phyloP scores from a whole-genome alignment of 331 rosid genomes.

The Malus hybrid region DNA sequence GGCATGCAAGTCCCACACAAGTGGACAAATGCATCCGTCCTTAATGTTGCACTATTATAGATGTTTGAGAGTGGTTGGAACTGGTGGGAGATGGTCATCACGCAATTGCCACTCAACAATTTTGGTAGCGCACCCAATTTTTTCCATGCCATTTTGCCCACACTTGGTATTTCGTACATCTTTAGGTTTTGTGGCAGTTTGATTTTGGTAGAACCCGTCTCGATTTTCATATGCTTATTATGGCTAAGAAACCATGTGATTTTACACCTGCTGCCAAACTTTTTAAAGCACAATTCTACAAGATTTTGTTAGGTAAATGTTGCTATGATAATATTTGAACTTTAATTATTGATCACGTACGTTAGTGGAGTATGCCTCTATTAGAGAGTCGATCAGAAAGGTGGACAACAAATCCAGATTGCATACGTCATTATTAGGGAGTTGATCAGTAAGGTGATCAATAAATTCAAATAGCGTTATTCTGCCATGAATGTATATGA shows the following conservation, averaged over 20 bases:
- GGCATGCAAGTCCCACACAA: background rate
- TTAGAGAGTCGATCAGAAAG: too few species aligned
- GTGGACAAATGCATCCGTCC: background rate
- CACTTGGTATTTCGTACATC: conserved; percentile 4
- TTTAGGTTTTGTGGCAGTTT: background rate
- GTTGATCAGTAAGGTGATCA: too few species aligned
- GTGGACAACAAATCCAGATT: too few species aligned
- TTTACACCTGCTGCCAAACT: too few species aligned
- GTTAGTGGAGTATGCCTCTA: too few species aligned
- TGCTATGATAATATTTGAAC: too few species aligned
- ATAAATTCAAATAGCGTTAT: too few species aligned
- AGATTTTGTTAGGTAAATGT: too few species aligned
- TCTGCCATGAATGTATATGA: too few species aligned
- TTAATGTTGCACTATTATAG: background rate
- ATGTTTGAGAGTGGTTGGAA: conserved; percentile 34
- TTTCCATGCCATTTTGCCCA: conserved; percentile 10
- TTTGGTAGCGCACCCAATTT: conserved; percentile 11
- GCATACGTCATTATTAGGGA: too few species aligned
- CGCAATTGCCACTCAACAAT: conserved; percentile 35
- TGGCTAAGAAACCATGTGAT: background rate
- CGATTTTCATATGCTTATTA: background rate
- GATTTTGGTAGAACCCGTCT: background rate
- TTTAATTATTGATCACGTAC: too few species aligned
- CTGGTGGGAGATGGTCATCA: conserved; percentile 31
- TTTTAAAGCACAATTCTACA: too few species aligned